These are phyloP conservation scores for Calonectria pseudoturangicola DNA, from an alignment of 2,329 filamentous ascomycete genomes.

Conservation along the genomic window DNA sequence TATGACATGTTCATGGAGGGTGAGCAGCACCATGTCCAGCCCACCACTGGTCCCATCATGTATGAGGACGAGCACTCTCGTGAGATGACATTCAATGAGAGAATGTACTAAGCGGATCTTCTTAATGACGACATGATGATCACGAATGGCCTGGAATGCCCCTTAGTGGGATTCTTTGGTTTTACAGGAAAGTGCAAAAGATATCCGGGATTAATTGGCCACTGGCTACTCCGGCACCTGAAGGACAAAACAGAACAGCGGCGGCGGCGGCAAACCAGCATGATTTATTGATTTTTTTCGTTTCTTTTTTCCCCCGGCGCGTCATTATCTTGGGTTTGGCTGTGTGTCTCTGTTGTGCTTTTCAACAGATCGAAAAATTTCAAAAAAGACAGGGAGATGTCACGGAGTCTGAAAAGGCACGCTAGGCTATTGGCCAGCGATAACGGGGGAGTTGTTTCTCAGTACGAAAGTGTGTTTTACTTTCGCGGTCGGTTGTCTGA, in stretches of 20 bases:
- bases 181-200: conserved; percentile 24
- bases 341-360: conserved; percentile 39
- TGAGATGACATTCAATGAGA: conserved; percentile 65
- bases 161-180: not conserved
- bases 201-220: conserved; percentile 32
- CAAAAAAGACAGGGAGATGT: conserved; percentile 44
- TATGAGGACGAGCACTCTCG: conserved; percentile 67
- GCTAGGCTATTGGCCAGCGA: conserved; percentile 37
- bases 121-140: conserved; percentile 43
- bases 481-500: conserved; percentile 52
- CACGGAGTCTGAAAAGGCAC: conserved; percentile 46
- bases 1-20: conserved; percentile 70
- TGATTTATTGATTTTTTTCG: conserved; percentile 36
- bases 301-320: conserved; percentile 3
- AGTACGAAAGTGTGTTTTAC: conserved; percentile 40
- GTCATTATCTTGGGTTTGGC: conserved; percentile 30
- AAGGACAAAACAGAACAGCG: conserved; percentile 47
- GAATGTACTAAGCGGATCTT: conserved; percentile 63
- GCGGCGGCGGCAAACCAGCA: conserved; percentile 49
- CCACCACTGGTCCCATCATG: conserved; percentile 57
- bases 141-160: not conserved
- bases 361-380: conserved; percentile 33
- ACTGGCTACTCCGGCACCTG: conserved; percentile 31
- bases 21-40: conserved; percentile 53
- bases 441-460: conserved; percentile 34